phyloP scores from a whole-genome alignment of 2,329 filamentous ascomycete species.

The Colletotrichum brevisporum region DNA sequence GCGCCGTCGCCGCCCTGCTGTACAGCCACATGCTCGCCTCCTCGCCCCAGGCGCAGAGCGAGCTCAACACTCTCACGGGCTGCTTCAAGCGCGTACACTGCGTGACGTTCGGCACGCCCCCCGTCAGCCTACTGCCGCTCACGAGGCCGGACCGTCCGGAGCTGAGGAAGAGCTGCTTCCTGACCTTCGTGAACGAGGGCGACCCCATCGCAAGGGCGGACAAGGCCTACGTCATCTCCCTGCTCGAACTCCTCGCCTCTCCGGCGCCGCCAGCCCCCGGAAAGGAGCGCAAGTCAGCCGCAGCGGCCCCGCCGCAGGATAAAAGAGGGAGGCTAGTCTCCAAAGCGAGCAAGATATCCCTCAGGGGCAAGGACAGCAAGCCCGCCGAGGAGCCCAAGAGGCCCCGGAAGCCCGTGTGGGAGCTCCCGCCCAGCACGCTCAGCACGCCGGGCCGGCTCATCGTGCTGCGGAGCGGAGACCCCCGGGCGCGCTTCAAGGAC shows the following conservation, averaged over 20 bases:
- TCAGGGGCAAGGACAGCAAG: constrained; percentile 16
- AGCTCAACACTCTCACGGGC: constrained; percentile 77
- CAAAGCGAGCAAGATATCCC: constrained; percentile 12
- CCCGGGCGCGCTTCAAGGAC: constrained; percentile 53
- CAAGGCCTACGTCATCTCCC: constrained; percentile 79
- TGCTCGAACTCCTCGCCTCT: constrained; percentile 78
- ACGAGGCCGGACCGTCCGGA: constrained; percentile 66
- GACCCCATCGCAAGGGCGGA: constrained; percentile 86
- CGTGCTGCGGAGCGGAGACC: constrained; percentile 70
- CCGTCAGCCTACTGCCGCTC: constrained; percentile 80
- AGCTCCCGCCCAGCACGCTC: constrained; percentile 75
- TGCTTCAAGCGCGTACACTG: constrained; percentile 87
- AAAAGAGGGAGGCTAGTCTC: constrained; percentile 32
- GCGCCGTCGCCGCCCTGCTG: constrained; percentile 84
- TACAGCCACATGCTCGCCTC: constrained; percentile 83
- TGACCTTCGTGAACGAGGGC: constrained; percentile 87
- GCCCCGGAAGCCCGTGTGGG: constrained; percentile 64
- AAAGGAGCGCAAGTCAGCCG: constrained; percentile 4
- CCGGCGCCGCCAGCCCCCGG: constrained; percentile 65
- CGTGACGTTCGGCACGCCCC: constrained; percentile 87
- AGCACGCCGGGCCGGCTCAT: constrained; percentile 80
- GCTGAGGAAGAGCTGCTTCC: constrained; percentile 78
- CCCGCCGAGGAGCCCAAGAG: constrained; percentile 46
- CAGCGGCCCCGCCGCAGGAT: not conserved
- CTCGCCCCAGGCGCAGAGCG: constrained; percentile 68